Evolutionary conservation across 805 yeast species (phyloP).

Genomic region (Tetrapisispora iriomotensis): DNA sequence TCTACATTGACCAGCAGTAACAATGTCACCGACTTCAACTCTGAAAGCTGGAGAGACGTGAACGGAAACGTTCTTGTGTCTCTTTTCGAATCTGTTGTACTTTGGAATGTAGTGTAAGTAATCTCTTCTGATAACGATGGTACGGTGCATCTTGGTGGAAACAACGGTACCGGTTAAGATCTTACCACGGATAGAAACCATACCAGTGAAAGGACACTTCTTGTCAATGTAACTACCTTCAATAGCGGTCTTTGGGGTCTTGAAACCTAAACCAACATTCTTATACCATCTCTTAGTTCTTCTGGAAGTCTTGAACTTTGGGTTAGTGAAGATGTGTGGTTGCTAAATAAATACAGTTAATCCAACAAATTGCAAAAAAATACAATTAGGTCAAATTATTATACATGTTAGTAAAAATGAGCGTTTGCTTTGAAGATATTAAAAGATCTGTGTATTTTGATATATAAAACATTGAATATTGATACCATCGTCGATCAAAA

Average conservation of each 20-base stretch:
- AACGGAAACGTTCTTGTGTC: slow-evolving; percentile 99
- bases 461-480: no score
- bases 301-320: slow-evolving; percentile 97
- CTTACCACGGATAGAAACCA: slow-evolving; percentile 97
- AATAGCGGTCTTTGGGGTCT: slow-evolving; percentile 98
- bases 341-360: slow-evolving; percentile 49
- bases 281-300: slow-evolving; percentile 99
- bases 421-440: no score
- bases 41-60: slow-evolving; percentile 99
- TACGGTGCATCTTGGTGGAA: slow-evolving; percentile 99
- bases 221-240: slow-evolving; percentile 98
- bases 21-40: slow-evolving; percentile 97
- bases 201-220: slow-evolving; percentile 99
- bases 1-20: slow-evolving; percentile 99
- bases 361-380: neutral
- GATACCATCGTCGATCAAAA: no score
- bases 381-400: no score
- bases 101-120: slow-evolving; percentile 99
- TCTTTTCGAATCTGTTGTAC: slow-evolving; percentile 99
- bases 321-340: slow-evolving; percentile 99
- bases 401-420: slow-evolving; percentile 36
- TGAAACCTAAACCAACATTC: slow-evolving; percentile 99
- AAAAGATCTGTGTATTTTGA: no score
- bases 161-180: slow-evolving; percentile 99
- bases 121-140: slow-evolving; percentile 99